Evolutionary conservation across 306 rosid genomes (phyloP).

Genomic region (Lathyrus sativus): DNA sequence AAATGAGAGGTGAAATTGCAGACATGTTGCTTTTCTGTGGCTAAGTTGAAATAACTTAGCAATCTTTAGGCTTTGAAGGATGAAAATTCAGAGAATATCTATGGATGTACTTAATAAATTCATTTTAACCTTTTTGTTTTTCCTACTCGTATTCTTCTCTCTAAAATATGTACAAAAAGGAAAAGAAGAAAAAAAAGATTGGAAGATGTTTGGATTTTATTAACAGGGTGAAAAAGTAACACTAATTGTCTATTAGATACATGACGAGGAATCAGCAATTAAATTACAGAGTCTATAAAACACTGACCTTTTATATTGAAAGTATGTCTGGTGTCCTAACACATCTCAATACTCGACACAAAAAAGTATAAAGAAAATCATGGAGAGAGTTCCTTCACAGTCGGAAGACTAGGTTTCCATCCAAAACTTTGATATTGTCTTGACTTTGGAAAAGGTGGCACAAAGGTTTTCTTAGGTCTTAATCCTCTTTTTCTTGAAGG

Average conservation of each 20-base stretch:
- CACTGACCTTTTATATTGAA: not conserved
- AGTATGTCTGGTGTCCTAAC: not conserved
- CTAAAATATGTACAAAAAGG: conserved; percentile 6
- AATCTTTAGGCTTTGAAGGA: not conserved
- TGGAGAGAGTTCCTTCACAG: conserved; percentile 77
- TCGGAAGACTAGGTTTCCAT: conserved; percentile 84
- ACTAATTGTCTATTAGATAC: conserved; percentile 13
- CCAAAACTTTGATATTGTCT: conserved; percentile 39
- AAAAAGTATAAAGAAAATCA: conserved; percentile 41
- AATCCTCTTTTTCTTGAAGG: conserved; percentile 44
- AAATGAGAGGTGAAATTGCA: conserved; percentile 24
- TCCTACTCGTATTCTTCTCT: not conserved
- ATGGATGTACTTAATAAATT: conserved; percentile 30
- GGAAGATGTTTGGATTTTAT: conserved; percentile 35
- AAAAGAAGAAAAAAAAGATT: not conserved
- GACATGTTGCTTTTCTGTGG: conserved; percentile 4
- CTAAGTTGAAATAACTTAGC: conserved; percentile 27
- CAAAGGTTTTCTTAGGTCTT: conserved; percentile 57
- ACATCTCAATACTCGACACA: not conserved
- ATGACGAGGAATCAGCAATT: conserved; percentile 11
- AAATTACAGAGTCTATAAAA: conserved; percentile 7
- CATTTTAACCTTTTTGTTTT: not conserved
- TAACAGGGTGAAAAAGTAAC: conserved; percentile 12
- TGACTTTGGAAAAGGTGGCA: conserved; percentile 63
- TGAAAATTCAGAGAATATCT: conserved; percentile 13